Evolutionary conservation across 495 filamentous ascomycete species (phyloP), one percentile per base, ranked within the genome.

Genomic region (Talaromyces ruber): DNA sequence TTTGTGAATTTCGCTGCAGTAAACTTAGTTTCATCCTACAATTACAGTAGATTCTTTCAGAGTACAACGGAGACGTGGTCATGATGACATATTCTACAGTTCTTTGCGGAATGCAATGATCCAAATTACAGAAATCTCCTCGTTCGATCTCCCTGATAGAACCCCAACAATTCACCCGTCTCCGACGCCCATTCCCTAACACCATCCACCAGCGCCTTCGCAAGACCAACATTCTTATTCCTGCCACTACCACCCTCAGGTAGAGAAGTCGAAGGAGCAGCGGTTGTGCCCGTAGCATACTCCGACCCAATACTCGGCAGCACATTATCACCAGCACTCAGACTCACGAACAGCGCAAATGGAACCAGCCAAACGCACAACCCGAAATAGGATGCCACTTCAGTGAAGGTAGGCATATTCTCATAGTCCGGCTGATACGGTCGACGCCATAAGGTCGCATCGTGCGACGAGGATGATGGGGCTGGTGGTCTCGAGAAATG

Each of bases 331-430:
- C 91, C 88, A 2, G 94, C 95, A 18, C 89, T 93, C 18, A 98
- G 76, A 59, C 88, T 92, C 29, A 98, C 93, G 68, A 98, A 98
- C 37, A 98, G 82, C 26, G 93, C 86, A 73, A 98, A 98, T 0
- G 94, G 94, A 2, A 97, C 89, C 12, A 98, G 81, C 94, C 94
- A 98, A 14, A 98, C 91, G 70, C 91, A 97, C 8, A 98, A 79
- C 4, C 94, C 94, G 68, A 98, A 98, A 71, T 93, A 98, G 1
- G 91, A 93, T 0, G 93, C 92, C 45, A 98, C 92, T 73, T 98
- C 92, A 9, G 92, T 93, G 73, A 98, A 98, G 34, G 84, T 87
- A 2, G 94, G 94, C 60, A 91, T 75, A 59, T 87, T 79, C 11
- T 77, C 73, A 29, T 72, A 67, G 59, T 70, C 68, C 43, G 83